Percentiles rank a stretch among this genome's conserved stretches.
Conservation (phyloP, 495 filamentous ascomycete species). For the Rusavskia elegans region DNA sequence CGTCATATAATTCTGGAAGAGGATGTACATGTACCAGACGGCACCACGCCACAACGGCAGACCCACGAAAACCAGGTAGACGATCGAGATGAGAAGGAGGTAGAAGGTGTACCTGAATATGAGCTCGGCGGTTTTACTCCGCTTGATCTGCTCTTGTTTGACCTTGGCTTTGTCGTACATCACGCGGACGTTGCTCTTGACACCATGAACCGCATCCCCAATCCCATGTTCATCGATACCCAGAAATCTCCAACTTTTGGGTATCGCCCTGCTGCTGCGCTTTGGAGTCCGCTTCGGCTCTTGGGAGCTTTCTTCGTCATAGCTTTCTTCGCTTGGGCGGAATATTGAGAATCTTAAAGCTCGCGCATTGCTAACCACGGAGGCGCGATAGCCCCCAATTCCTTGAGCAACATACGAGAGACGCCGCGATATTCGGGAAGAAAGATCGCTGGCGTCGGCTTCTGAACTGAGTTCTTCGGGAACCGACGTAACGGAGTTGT, state of each 20-base stretch:
- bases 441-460: not conserved
- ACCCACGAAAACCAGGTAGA: constrained; percentile 27
- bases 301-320: not conserved
- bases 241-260: not conserved
- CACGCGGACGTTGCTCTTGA: not conserved
- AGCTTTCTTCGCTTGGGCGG: not conserved
- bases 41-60: constrained; percentile 26
- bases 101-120: constrained; percentile 24
- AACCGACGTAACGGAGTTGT: not conserved
- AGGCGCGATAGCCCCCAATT: too few species aligned
- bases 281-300: not conserved
- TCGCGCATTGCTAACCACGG: too few species aligned
- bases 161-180: constrained; percentile 15
- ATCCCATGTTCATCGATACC: not conserved
- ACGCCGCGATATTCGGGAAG: not conserved
- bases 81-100: constrained; percentile 15
- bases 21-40: constrained; percentile 26
- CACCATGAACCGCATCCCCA: not conserved
- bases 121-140: constrained; percentile 20
- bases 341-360: not conserved
- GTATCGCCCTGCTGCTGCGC: not conserved
- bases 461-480: not conserved
- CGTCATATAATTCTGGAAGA: constrained; percentile 21
- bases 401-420: too few species aligned
- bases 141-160: constrained; percentile 10